phyloP scores from a whole-genome alignment of 2,329 filamentous ascomycete genomes.

The Penicillium palitans region DNA sequence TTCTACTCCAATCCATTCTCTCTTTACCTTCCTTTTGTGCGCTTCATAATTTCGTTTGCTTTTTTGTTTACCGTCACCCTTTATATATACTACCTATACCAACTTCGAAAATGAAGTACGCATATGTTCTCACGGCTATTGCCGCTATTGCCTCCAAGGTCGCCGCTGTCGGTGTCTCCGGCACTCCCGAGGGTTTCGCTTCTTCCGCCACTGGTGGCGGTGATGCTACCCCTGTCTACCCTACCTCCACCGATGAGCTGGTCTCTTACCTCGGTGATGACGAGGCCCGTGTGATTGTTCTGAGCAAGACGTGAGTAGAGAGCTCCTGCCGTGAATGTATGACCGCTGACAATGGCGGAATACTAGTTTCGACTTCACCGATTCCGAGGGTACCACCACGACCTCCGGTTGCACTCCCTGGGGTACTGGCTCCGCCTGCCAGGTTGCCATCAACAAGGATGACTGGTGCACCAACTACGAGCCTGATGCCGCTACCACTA shows the following conservation, averaged over 20 bases:
- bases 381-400: conserved; percentile 3
- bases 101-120: conserved; percentile 3
- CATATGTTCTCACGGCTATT: conserved; percentile 5
- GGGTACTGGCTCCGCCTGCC: conserved; percentile 8
- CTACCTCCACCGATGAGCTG: conserved; percentile 10
- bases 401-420: conserved; percentile 7
- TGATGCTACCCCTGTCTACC: conserved; percentile 6
- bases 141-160: conserved; percentile 4
- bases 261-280: conserved; percentile 11
- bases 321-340: too few relatives aligned
- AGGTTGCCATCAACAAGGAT: conserved; percentile 12
- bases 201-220: conserved; percentile 11
- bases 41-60: not conserved
- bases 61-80: not conserved
- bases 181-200: conserved; percentile 12
- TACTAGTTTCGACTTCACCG: conserved; percentile 10
- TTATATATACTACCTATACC: not conserved
- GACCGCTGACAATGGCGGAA: not conserved
- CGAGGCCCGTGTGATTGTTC: conserved; percentile 9
- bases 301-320: conserved; percentile 11
- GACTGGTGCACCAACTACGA: conserved; percentile 12
- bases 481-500: conserved; percentile 5
- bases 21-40: not conserved
- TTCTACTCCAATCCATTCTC: not conserved
- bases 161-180: conserved; percentile 8